Percentiles rank a stretch among this genome's conserved stretches.
Evolutionary conservation across 768 basidiomycete genomes (phyloP).

Genomic region (Xanthoconium purpureum): DNA sequence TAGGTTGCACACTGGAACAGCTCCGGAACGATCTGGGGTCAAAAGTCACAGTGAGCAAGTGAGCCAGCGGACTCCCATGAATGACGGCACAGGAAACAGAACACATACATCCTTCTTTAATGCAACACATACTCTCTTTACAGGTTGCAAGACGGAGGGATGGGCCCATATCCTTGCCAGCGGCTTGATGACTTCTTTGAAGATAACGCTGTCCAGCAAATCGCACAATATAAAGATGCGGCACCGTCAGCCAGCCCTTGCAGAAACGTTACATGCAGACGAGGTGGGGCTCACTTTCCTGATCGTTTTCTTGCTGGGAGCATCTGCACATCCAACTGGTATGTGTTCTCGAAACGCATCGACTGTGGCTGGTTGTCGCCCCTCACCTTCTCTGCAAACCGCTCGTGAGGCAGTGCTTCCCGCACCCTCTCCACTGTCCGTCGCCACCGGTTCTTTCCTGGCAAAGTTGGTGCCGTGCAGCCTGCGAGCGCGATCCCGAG

Average conservation of each 20-base stretch:
- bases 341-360: neutral
- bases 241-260: no score
- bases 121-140: neutral
- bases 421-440: neutral
- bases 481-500: neutral
- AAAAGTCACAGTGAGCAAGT: no score
- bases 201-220: neutral
- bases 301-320: neutral
- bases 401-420: neutral
- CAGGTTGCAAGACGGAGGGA: neutral
- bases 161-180: neutral
- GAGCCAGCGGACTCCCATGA: no score
- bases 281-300: neutral
- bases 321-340: neutral
- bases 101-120: neutral
- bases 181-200: neutral
- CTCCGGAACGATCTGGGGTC: neutral
- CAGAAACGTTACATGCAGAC: no score
- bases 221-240: no score
- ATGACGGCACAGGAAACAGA: no score
- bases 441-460: neutral
- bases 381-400: neutral
- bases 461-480: neutral
- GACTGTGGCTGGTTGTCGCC: neutral
- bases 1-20: neutral